Percentiles rank a stretch among this genome's conserved stretches.
Conservation (phyloP, 306 rosid genomes). For the Cucurbita moschata region DNA sequence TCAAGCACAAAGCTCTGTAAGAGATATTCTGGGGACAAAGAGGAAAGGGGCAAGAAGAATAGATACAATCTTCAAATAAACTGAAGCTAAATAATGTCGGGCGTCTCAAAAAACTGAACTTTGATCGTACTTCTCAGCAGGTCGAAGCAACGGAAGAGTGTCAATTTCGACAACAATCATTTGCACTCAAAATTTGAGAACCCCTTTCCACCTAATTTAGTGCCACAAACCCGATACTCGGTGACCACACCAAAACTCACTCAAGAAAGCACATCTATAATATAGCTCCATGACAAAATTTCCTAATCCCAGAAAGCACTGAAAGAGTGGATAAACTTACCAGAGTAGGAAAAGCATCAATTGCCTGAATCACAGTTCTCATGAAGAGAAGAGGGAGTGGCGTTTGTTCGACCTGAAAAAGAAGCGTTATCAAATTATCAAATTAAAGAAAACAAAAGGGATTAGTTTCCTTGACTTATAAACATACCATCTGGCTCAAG, state of each 20-base stretch:
- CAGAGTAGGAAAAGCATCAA: conserved; percentile 91
- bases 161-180: background rate
- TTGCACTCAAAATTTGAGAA: background rate
- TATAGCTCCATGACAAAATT: background rate
- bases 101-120: background rate
- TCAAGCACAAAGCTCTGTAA: background rate
- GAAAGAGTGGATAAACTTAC: conserved; percentile 21
- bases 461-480: background rate
- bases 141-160: background rate
- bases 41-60: background rate
- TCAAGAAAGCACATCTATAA: background rate
- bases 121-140: background rate
- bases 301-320: background rate
- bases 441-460: background rate
- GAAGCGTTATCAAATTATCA: conserved; percentile 1
- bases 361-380: conserved; percentile 97
- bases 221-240: background rate
- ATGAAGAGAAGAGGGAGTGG: conserved; percentile 94
- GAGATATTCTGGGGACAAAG: background rate
- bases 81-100: background rate
- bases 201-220: background rate
- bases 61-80: background rate
- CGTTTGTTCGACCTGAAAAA: conserved; percentile 78
- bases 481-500: conserved; percentile 73
- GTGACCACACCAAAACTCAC: background rate